Base-by-base conservation (phyloP, 1,284 basidiomycete genomes). In the Vanrija sp. region DNA sequence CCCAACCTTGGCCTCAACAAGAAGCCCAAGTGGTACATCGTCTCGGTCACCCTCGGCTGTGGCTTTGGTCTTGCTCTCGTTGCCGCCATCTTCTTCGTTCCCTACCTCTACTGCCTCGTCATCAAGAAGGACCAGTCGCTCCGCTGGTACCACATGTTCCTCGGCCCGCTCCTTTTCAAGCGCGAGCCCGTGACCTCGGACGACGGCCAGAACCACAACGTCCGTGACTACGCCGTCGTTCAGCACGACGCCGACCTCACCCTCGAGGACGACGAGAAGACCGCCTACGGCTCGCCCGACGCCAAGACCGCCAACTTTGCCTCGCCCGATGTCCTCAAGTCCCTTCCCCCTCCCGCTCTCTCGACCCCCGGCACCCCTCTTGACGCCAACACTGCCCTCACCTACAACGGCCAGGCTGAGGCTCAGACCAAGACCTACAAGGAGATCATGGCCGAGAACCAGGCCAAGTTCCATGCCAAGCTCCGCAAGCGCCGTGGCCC, bases 81-180 rank as follows among this genome's bases (percentile, higher is more conserved):
- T 15, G 64, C 78, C 4, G 62, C 73, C 50, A 28, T 80, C 57
- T 79, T 80, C 72, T 79, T 78, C 66, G 66, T 80, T n/a, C 79
- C 79, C 1, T 80, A 69, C 70, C 69, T 80, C 43, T 67, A 78
- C 69, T 63, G 66, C 64, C 73, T 75, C 48, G 72, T 79, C 52
- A 66, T 79, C 64, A 75, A 75, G 67, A 69, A 71, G 60, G 79
- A 80, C 63, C 69, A 73, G 67, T 77, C 69, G 46, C 47, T 74
- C 43, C 64, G 66, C 46, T 73, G 69, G 73, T 78, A 73, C 63
- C 68, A 77, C 55, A 65, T 79, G 66, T 69, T 79, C 74, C 56
- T 68, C 48, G 79, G 79, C 14, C 79, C 79, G 3, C 50, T 71
- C 5, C 68, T 78, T 25, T 79, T 76, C 71, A 63, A 52, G 38